These are phyloP conservation scores for Discostella stelligera DNA, from an alignment of 352 stramenopile genomes.

Conservation along the genomic window DNA sequence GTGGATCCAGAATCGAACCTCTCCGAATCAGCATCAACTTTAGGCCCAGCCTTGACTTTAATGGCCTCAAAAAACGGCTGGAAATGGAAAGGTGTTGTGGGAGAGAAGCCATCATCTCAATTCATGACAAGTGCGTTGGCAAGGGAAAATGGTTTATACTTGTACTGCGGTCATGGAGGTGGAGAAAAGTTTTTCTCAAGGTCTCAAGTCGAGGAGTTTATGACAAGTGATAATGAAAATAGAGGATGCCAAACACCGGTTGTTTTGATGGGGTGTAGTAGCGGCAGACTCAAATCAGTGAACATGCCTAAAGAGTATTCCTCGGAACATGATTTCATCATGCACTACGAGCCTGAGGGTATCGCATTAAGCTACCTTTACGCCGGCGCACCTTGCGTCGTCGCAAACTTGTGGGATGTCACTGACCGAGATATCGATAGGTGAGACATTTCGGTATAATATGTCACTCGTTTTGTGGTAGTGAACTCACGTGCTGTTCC, in stretches of 20 bases:
- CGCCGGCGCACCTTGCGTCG: conserved; percentile 89
- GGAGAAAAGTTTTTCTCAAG: conserved; percentile 90
- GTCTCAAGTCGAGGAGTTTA: conserved; percentile 81
- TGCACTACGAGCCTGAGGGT: conserved; percentile 91
- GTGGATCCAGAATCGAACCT: conserved; percentile 86
- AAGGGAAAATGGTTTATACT: conserved; percentile 87
- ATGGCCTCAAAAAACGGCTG: conserved; percentile 51
- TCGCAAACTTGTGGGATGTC: conserved; percentile 99
- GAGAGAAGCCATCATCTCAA: conserved; percentile 59
- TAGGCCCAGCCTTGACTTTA: conserved; percentile 66
- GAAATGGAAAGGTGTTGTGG: conserved; percentile 76
- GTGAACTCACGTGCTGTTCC: conserved; percentile 56
- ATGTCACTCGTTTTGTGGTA: conserved; percentile 44
- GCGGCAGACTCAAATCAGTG: conserved; percentile 85
- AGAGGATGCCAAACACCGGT: conserved; percentile 79
- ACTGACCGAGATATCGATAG: conserved; percentile 98
- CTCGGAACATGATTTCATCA: conserved; percentile 20
- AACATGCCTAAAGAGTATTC: conserved; percentile 54
- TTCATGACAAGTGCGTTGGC: conserved; percentile 77
- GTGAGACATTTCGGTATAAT: conserved; percentile 48
- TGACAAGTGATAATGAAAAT: conserved; percentile 49
- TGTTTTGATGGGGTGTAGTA: conserved; percentile 97
- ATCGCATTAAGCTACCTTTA: conserved; percentile 92
- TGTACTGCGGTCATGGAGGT: conserved; percentile 97
- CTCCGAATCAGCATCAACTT: conserved; percentile 61